Percentiles rank a stretch among this genome's conserved stretches.
phyloP scores from a whole-genome alignment of 345 rosid genomes.

The Ceriops decandra region DNA sequence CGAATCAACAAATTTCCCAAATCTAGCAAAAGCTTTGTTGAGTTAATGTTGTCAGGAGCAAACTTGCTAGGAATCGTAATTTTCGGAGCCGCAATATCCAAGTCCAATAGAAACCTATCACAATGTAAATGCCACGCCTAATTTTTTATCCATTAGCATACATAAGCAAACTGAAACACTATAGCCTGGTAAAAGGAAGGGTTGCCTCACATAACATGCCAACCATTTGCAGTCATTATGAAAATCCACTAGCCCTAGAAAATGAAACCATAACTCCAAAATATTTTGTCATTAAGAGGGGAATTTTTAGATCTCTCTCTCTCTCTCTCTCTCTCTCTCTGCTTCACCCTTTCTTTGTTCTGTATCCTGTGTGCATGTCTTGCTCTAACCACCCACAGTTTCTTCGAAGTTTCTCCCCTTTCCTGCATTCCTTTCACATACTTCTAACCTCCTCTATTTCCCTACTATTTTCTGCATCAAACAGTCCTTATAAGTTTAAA shows the following conservation, averaged over 20 bases:
- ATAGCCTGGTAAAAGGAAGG: background rate
- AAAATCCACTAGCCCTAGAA: background rate
- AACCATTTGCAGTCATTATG: background rate
- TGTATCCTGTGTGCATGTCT: too few species aligned
- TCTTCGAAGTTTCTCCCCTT: too few species aligned
- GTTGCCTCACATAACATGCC: background rate
- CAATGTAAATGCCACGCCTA: conserved; percentile 17
- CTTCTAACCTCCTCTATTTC: too few species aligned
- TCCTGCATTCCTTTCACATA: too few species aligned
- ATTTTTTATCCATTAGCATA: background rate
- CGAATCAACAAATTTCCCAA: conserved; percentile 87
- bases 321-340: too few species aligned
- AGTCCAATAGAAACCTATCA: conserved; percentile 83
- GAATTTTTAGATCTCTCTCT: too few species aligned
- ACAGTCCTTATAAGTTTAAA: too few species aligned
- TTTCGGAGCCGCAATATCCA: conserved; percentile 99
- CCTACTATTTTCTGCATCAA: too few species aligned
- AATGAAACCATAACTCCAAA: conserved; percentile 11
- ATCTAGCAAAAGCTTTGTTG: conserved; percentile 92
- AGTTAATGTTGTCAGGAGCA: conserved; percentile 56
- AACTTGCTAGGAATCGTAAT: conserved; percentile 94
- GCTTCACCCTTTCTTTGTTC: too few species aligned
- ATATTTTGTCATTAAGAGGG: background rate
- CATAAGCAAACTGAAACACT: background rate
- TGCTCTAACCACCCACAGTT: too few species aligned